These are phyloP conservation scores for Funneliformis geosporum DNA, from an alignment of 192 early-diverging fungal species.

Conservation along the genomic window DNA sequence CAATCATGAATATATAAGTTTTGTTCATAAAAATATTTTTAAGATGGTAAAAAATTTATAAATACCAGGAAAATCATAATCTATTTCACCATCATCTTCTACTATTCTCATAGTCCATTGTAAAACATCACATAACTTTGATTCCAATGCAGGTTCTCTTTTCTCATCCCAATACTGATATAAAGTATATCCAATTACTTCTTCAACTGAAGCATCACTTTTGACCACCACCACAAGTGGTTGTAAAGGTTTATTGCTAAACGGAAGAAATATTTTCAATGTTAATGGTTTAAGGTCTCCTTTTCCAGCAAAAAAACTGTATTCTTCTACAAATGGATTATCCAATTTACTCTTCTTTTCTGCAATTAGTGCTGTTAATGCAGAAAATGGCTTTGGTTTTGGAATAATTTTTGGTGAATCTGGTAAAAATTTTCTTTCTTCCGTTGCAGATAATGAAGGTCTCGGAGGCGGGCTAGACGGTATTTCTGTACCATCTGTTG, in stretches of 20 bases:
- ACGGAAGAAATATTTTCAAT: constrained; percentile 68
- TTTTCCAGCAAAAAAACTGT: constrained; percentile 62
- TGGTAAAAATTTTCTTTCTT: constrained; percentile 20
- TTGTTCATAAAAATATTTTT: constrained; percentile 14
- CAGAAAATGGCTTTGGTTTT: constrained; percentile 48
- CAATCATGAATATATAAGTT: not conserved
- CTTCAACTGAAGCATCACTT: constrained; percentile 82
- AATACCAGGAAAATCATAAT: constrained; percentile 93
- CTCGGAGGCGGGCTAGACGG: constrained; percentile 36
- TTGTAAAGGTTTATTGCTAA: constrained; percentile 42
- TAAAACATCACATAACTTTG: constrained; percentile 63
- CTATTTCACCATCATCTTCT: constrained; percentile 93
- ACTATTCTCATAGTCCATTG: constrained; percentile 91
- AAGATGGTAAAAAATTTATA: not conserved
- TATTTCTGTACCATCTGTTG: constrained; percentile 24
- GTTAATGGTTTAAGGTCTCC: constrained; percentile 58
- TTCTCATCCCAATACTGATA: constrained; percentile 84
- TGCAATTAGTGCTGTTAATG: constrained; percentile 62
- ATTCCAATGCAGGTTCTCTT: constrained; percentile 61
- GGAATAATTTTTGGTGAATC: constrained; percentile 31
- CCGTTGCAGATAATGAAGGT: constrained; percentile 22
- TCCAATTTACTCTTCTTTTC: constrained; percentile 57
- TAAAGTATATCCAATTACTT: constrained; percentile 90
- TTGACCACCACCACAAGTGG: constrained; percentile 73
- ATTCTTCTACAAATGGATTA: constrained; percentile 74